Conservation (phyloP, 1,284 basidiomycete species). For the Ceratobasidium sp. region DNA sequence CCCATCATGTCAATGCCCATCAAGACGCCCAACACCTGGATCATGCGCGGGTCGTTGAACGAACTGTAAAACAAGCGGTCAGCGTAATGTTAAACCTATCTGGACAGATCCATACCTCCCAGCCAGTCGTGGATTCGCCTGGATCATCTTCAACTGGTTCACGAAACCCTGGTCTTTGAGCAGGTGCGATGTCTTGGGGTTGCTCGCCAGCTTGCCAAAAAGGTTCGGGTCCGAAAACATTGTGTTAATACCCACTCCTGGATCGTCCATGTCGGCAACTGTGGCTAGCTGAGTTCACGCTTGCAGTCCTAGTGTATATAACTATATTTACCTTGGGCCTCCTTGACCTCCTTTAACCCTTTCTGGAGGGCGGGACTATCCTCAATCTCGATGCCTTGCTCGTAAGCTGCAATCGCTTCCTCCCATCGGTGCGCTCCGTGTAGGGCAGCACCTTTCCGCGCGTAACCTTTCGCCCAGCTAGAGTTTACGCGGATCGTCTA, state of each 20-base stretch:
- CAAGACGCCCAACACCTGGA: constrained; percentile 86
- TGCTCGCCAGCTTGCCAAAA: constrained; percentile 82
- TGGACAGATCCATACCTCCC: constrained; percentile 58
- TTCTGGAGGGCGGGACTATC: constrained; percentile 84
- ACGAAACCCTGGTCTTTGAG: constrained; percentile 86
- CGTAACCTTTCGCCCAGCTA: constrained; percentile 91
- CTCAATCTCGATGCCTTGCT: constrained; percentile 83
- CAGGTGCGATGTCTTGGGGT: constrained; percentile 87
- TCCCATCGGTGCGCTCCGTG: constrained; percentile 84
- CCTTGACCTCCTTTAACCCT: constrained; percentile 86
- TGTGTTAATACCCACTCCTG: constrained; percentile 69
- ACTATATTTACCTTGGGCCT: constrained; percentile 72
- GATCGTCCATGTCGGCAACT: constrained; percentile 61
- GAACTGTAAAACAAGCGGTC: constrained; percentile 56
- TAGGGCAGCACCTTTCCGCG: constrained; percentile 93
- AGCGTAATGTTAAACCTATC: not conserved
- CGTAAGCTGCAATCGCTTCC: constrained; percentile 85
- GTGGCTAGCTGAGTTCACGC: constrained; percentile 22
- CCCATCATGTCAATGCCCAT: constrained; percentile 96
- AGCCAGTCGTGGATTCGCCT: constrained; percentile 71
- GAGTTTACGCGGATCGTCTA: constrained; percentile 77
- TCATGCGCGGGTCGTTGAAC: constrained; percentile 89
- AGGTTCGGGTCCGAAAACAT: constrained; percentile 89
- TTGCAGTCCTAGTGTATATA: not conserved
- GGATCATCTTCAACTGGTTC: constrained; percentile 70